Evolutionary conservation across 1,139 yeast genomes (phyloP), one percentile per base, ranked within the genome.

Genomic region (Suhomyces guaymorum): DNA sequence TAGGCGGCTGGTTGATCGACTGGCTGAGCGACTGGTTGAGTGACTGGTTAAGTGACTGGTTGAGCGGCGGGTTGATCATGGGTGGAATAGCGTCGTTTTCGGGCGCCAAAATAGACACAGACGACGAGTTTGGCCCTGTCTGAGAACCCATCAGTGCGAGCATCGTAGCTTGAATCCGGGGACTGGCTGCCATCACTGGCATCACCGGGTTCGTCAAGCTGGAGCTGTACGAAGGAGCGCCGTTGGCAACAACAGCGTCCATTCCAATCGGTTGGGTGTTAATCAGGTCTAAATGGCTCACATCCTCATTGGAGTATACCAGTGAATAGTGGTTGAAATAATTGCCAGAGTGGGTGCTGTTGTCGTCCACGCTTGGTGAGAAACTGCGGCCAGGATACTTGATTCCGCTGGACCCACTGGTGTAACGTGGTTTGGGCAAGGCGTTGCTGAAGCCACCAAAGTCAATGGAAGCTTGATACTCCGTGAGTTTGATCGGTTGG

Each of bases 391-490:
- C 41, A 8, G 38, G 38, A 26, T 38, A 15, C 25, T 28, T 26
- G 32, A 28, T 28, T 32, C 37, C 32, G 14, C 19, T 30, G 17
- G 31, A 15, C 15, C 25, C 35, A 18, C 39, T 28, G 26, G 37
- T 8, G 32, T 15, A 30, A 24, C 47, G 47, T 6, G 51, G 46
- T 33, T 63, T 64, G n/a, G 62, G 58, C 30, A 66, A 51, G 2
- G 71, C 66, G 44, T 64, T 64, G 26, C 49, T 47, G 36, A 48
- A 57, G 10, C 73, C 73, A 4, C 74, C 75, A 56, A 68, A 70
- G 30, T 63, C 70, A 27, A 66, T 50, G 26, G 71, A 62, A 2
- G 73, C 75, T 41, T 61, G 66, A 39, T 59, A 58, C 39, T 70
- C 75, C 5, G 60, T 54, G 38, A 65, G 38, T 35, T 54, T 57